Evolutionary conservation across 129 eudicot genomes (phyloP), one percentile per base, ranked within the genome.

Genomic region (Chrysanthemum seticuspe): DNA sequence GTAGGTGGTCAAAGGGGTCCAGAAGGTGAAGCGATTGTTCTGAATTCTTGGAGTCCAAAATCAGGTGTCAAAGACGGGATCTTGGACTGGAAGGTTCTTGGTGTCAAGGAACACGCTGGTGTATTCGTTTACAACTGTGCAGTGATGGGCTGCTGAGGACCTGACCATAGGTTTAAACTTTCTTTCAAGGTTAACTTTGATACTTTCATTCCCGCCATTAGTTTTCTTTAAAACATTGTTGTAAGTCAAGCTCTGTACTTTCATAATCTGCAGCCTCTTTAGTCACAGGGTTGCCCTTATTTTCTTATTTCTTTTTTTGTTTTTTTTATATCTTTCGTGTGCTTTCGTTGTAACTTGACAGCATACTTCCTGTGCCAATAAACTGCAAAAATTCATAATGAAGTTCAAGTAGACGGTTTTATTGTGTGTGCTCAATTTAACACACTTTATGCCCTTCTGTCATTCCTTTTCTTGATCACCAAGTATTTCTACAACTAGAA

Each of bases 51-150:
- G 89, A 34, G 70, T 31, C 92, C 94, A 10, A 53, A 75, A 62
- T 82, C 80, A 4, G 89, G 84, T 71, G 65, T 73, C 63, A 77
- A 72, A 64, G 54, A 80, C 55, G 87, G 87, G 7, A 78, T 85
- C 61, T 83, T 85, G 82, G 85, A 87, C 50, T 85, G 94, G 87
- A 76, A 87, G 79, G 83, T 85, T 16, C 57, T 87, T 78, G 87
- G 89, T 23, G 78, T 80, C 60, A 87, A 87, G 76, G 93, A 87
- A 61, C 87, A 84, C 65, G 76, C 80, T 53, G 89, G 88, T 15
- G 86, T 80, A 13, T 87, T 87, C 66, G 90, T 87, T 47, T 87
- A 85, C 83, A 85, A 87, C 54, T 87, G 94, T 74, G 94, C 90
- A 34, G 87, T 87, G 54, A 80, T 87, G 94, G 89, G 90, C 48